Evolutionary conservation across 192 early-diverging fungal species (phyloP).

Genomic region (Umbelopsis sp.): DNA sequence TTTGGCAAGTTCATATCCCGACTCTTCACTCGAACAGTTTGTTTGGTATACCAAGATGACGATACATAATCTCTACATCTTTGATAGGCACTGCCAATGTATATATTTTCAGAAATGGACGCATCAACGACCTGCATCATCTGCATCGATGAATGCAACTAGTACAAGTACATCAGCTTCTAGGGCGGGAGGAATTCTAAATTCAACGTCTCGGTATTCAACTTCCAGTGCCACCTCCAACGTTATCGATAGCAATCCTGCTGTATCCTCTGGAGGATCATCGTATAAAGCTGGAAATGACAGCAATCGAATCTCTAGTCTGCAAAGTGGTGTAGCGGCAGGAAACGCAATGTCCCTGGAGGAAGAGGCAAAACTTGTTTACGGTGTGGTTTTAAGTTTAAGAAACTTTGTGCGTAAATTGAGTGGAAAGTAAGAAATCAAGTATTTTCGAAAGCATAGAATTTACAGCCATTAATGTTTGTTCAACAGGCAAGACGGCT

Average conservation of each 20-base stretch:
- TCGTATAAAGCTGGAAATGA: conserved; percentile 17
- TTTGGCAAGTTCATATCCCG: too few species aligned
- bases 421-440: conserved; percentile 47
- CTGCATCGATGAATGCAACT: conserved; percentile 37
- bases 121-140: conserved; percentile 46
- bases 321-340: conserved; percentile 39
- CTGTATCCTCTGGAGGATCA: conserved; percentile 32
- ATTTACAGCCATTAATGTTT: neutral
- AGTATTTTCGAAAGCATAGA: neutral
- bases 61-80: conserved; percentile 90
- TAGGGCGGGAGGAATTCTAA: conserved; percentile 41
- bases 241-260: conserved; percentile 24
- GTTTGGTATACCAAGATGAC: conserved; percentile 30
- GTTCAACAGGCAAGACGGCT: conserved; percentile 58
- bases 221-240: conserved; percentile 32
- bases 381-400: conserved; percentile 92
- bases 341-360: conserved; percentile 62
- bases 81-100: conserved; percentile 91
- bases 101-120: conserved; percentile 86
- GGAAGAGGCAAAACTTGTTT: conserved; percentile 94
- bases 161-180: conserved; percentile 29
- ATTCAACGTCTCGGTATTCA: conserved; percentile 49
- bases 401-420: conserved; percentile 89
- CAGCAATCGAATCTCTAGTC: neutral
- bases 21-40: too few species aligned